These are phyloP conservation scores for Camelina neglecta DNA, from an alignment of 345 rosid genomes.

Conservation along the genomic window DNA sequence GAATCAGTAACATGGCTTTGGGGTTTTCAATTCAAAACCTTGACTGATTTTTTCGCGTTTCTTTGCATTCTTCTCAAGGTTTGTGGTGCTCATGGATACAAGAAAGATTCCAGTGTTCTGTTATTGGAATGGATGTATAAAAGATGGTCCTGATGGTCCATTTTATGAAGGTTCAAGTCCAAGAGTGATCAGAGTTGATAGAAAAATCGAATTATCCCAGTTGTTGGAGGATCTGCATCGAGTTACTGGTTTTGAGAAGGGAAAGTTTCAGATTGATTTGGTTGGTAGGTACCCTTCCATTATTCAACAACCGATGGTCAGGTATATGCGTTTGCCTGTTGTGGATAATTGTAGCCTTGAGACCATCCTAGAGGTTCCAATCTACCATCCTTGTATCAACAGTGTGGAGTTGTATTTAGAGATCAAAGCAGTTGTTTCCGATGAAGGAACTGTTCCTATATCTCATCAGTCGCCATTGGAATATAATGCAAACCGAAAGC, in stretches of 20 bases:
- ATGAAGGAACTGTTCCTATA: too few species aligned
- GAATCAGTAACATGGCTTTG: too few species aligned
- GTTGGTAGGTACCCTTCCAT: slow-evolving; percentile 23
- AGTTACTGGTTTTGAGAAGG: slow-evolving; percentile 25
- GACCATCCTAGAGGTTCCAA: slow-evolving; percentile 29
- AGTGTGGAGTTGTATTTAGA: slow-evolving; percentile 13
- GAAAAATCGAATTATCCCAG: neutral
- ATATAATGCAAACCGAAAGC: neutral
- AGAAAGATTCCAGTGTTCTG: slow-evolving; percentile 25
- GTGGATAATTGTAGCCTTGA: slow-evolving; percentile 31
- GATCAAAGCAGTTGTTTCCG: neutral
- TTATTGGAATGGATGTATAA: slow-evolving; percentile 20
- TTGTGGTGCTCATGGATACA: neutral
- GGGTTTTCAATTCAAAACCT: too few species aligned
- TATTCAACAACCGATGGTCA: slow-evolving; percentile 19
- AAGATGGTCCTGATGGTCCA: slow-evolving; percentile 37
- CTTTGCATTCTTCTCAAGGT: neutral
- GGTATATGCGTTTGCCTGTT: slow-evolving; percentile 23
- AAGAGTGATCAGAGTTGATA: slow-evolving; percentile 30
- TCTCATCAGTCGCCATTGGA: neutral
- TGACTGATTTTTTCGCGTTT: neutral
- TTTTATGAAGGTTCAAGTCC: slow-evolving; percentile 30
- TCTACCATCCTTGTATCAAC: neutral
- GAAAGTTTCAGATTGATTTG: slow-evolving; percentile 13
- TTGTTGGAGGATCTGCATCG: slow-evolving; percentile 21